Evolutionary conservation across 208 protist genomes (phyloP), one percentile per base, ranked within the genome.

Genomic region (Strigomonas galati): DNA sequence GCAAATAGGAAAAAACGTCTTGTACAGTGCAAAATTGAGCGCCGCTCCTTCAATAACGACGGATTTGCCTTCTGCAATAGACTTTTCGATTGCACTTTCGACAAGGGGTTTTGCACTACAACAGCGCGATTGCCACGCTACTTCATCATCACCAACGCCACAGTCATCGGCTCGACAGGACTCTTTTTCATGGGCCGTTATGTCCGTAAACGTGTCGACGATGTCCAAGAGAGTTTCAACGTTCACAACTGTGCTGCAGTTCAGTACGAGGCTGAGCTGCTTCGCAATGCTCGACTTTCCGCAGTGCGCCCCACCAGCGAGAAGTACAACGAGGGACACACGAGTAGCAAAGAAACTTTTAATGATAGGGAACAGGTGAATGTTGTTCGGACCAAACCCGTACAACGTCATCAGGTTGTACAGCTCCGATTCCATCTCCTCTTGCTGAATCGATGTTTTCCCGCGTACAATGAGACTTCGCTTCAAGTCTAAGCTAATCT

Each of bases 401-500:
- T 76, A 64, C 14, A 69, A 53, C 0, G 57, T 37, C 59, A 90
- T 76, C 6, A 56, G 54, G 2, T 17, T 54, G 21, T 78, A 62
- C 28, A 79, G 61, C 32, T 62, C 60, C 12, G 30, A 35, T 57
- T 81, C 74, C 58, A 90, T 70, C 48, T 85, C 78, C 19, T 31
- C 46, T 56, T 86, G 81, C 10, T 78, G 67, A 55, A 85, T 83
- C 7, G 69, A 30, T 31, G 76, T 74, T 9, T 61, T 60, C 14
- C 77, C 75, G 31, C 55, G 43, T 60, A 78, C 74, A 2, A 90
- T 81, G 49, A 90, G 78, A 52, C 67, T 64, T 46, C 78, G 76
- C 67, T 90, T 90, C 37, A 90, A 49, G 19, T 69, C 78, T 5
- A 90, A 70, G 54, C 79, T 84, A 40, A 90, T 75, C 37, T 72